Base-by-base conservation (phyloP, 176 grass and related monocot species). In the Cenchrus purpureus region DNA sequence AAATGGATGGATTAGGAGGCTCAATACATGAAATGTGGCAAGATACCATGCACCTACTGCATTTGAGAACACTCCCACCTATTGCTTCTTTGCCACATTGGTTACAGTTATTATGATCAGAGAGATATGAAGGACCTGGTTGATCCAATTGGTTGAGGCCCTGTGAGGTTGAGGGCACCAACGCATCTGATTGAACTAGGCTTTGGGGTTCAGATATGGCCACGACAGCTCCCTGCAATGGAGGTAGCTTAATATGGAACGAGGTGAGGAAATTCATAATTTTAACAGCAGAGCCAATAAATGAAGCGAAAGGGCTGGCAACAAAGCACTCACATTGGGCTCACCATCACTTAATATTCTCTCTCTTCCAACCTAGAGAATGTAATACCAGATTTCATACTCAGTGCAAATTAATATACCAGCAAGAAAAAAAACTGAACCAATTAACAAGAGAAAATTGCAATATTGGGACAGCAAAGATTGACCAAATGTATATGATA, bases 21-120 rank as follows among this genome's bases (percentile, higher is more conserved):
- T 90, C 82, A 29, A 87, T 85, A 82, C 93, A 98, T 65, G 89
- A 94, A 63, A 86, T 84, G 58, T 94, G 91, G 51, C 79, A 98
- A n/a, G 71, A 68, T 76, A 78, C 56, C 65, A 82, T 82, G 65
- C 95, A 98, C 71, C 85, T 87, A 34, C 89, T 64, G 74, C 95
- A 95, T 53, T 74, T 90, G 72, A 98, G 55, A 82, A 88, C 42
- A 63, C 81, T 61, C 4, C 78, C 74, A 22, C 51, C 88, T 71
- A 74, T 85, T 52, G 83, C 89, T 83, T 89, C 90, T 28, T 79
- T 79, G 73, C 65, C 68, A 89, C 96, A 92, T 29, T 87, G 79
- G 48, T 86, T 83, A 86, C 91, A 98, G 59, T 42, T 68, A 52
- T 57, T 83, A 44, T 83, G 80, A 73, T 71, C 82, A 86, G 70